Conservation (phyloP, 371 early-diverging fungal species). For the Smittium mucronatum region DNA sequence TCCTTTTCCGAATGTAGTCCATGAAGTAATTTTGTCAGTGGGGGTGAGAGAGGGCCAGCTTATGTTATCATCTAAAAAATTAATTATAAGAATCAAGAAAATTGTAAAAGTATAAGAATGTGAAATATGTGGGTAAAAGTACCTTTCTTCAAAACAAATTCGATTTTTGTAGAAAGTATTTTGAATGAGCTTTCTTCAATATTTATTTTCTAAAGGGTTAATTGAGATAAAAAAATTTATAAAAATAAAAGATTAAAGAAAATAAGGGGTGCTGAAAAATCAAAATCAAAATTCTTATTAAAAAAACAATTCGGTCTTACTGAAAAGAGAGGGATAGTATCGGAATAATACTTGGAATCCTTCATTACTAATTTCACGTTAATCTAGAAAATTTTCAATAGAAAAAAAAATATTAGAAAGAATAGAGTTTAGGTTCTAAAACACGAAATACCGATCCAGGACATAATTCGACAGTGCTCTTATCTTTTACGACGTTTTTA, state of each 20-base stretch:
- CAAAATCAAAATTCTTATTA: too few relatives aligned
- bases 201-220: slow-evolving; percentile 8
- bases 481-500: slow-evolving; percentile 63
- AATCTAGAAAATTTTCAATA: neutral
- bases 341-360: neutral
- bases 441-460: neutral
- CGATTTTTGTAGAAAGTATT: slow-evolving; percentile 13
- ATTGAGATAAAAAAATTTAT: too few relatives aligned
- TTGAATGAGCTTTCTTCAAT: slow-evolving; percentile 8
- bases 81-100: too few relatives aligned
- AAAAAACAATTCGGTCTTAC: too few relatives aligned
- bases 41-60: slow-evolving; percentile 10
- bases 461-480: slow-evolving; percentile 38
- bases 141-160: slow-evolving; percentile 14
- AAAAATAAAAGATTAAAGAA: too few relatives aligned
- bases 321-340: neutral
- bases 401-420: neutral
- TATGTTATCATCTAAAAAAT: neutral
- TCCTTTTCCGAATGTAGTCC: slow-evolving; percentile 12
- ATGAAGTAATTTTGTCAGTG: slow-evolving; percentile 4
- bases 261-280: too few relatives aligned
- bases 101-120: too few relatives aligned
- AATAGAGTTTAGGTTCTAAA: too few relatives aligned
- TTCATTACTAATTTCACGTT: slow-evolving; percentile 9
- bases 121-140: too few relatives aligned